Evolutionary conservation across 768 basidiomycete genomes (phyloP).

Genomic region (Tubosaeta sp.): DNA sequence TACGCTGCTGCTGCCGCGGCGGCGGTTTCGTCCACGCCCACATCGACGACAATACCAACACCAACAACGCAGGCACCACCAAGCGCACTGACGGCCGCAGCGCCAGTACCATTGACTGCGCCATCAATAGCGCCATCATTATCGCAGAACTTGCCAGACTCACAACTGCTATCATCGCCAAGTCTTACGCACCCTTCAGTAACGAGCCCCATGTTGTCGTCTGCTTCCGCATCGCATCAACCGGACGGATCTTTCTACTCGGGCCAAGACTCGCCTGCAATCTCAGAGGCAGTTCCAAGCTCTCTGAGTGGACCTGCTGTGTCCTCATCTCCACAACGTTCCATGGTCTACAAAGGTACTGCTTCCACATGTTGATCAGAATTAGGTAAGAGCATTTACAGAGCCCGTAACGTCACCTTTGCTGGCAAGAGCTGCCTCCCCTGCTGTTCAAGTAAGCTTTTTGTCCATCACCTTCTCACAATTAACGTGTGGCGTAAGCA

Average conservation of each 20-base stretch:
- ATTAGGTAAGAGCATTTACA: conserved; percentile 27
- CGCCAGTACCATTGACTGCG: conserved; percentile 38
- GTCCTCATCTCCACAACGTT: conserved; percentile 58
- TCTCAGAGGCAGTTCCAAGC: conserved; percentile 59
- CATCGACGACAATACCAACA: conserved; percentile 21
- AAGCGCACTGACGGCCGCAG: conserved; percentile 28
- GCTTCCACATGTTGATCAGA: conserved; percentile 12
- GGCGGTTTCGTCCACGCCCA: conserved; percentile 24
- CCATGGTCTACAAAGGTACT: conserved; percentile 46
- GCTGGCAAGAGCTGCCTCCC: conserved; percentile 39
- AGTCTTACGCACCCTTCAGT: conserved; percentile 83
- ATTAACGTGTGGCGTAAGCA: conserved; percentile 26
- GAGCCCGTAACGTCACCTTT: conserved; percentile 46
- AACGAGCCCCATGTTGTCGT: conserved; percentile 79
- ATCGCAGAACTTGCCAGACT: conserved; percentile 33
- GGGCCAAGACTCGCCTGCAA: conserved; percentile 64
- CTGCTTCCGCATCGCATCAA: conserved; percentile 59
- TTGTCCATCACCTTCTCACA: conserved; percentile 3
- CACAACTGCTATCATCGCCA: conserved; percentile 57
- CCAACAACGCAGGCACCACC: conserved; percentile 37
- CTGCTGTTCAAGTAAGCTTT: conserved; percentile 39
- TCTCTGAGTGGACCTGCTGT: conserved; percentile 45
- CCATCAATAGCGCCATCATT: conserved; percentile 36
- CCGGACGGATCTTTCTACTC: conserved; percentile 68
- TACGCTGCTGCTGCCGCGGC: conserved; percentile 89